Base-by-base conservation (phyloP, 1,284 basidiomycete genomes). In the Pyrrhoderma lamaoense region DNA sequence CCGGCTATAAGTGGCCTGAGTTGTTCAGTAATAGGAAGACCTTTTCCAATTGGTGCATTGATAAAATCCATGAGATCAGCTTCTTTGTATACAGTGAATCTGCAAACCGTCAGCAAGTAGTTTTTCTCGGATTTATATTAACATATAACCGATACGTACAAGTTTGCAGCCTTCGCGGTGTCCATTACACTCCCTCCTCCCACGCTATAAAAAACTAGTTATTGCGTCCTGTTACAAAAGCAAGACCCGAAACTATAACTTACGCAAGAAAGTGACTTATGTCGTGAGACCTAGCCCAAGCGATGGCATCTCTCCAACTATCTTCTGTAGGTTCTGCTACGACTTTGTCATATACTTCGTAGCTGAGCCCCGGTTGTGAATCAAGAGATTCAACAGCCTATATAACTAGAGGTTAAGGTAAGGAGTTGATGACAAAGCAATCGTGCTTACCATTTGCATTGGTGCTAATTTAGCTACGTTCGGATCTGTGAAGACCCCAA, bases 131-230 rank as follows among this genome's bases (percentile, higher is more conserved):
- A 49, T 43, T 57, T 55, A 55, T 18, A 38, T 35, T 13, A 11
- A 22, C 27, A 27, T 31, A 43, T 14, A 19, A 21, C 37, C 38
- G 35, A 54, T 19, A 65, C 80, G 56, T 73, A 95, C 75, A 97
- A 63, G 67, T 95, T 95, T 31, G 94, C 93, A 2, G 88, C 82
- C 65, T 96, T 95, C 40, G 91, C 88, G 0, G 93, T 96, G 64
- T 97, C 95, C 65, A 98, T 98, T 25, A 94, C 91, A 58, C 89
- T 93, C 56, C 94, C 94, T 39, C 94, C 94, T 58, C 94, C 93
- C 22, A 97, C 90, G 45, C 87, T 90, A 58, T 48, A 38, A 19
- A 19, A 5, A 3, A 35, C 3, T 47, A 3, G 49, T 53, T n/a
- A 54, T 40, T 22, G 4, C 4, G n/a, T 40, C n/a, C 7, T 14